Conservation (phyloP, 2,329 filamentous ascomycete species). For the Cladobotryum protrusum region DNA sequence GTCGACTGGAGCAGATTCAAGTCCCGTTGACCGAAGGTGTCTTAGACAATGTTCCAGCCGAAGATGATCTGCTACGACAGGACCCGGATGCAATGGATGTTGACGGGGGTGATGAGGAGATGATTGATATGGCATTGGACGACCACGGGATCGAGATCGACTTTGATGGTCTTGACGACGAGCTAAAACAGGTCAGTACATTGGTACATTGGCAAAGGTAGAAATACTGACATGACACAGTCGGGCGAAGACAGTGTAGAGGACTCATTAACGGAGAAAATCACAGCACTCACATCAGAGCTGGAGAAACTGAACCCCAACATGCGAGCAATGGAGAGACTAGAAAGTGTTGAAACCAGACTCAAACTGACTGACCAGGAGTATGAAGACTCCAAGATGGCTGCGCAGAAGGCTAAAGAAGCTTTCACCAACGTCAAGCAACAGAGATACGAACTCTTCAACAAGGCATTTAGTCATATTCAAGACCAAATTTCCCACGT, state of each 20-base stretch:
- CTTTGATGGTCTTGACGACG: conserved; percentile 75
- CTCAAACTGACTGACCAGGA: conserved; percentile 81
- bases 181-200: conserved; percentile 65
- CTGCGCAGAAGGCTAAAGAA: conserved; percentile 70
- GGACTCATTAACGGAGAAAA: conserved; percentile 69
- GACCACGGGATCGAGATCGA: conserved; percentile 90
- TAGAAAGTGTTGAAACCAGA: conserved; percentile 77
- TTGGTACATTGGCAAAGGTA: not conserved
- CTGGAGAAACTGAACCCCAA: conserved; percentile 95
- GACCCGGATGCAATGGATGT: conserved; percentile 91
- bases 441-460: conserved; percentile 83
- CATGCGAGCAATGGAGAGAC: conserved; percentile 87
- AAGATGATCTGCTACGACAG: conserved; percentile 68
- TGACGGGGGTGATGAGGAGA: conserved; percentile 59
- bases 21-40: conserved; percentile 73
- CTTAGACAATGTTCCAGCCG: conserved; percentile 79
- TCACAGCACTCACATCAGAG: conserved; percentile 66
- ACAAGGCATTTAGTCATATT: conserved; percentile 91
- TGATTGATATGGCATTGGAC: conserved; percentile 62
- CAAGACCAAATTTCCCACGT: conserved; percentile 89
- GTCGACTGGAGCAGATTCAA: conserved; percentile 88
- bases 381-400: conserved; percentile 75
- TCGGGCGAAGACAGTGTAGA: conserved; percentile 66
- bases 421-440: conserved; percentile 77
- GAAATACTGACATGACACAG: conserved; percentile 31